Percentiles rank a stretch among this genome's conserved stretches.
These are phyloP conservation scores for Isabelozyma heimii DNA, from an alignment of 805 yeast genomes.

Conservation along the genomic window DNA sequence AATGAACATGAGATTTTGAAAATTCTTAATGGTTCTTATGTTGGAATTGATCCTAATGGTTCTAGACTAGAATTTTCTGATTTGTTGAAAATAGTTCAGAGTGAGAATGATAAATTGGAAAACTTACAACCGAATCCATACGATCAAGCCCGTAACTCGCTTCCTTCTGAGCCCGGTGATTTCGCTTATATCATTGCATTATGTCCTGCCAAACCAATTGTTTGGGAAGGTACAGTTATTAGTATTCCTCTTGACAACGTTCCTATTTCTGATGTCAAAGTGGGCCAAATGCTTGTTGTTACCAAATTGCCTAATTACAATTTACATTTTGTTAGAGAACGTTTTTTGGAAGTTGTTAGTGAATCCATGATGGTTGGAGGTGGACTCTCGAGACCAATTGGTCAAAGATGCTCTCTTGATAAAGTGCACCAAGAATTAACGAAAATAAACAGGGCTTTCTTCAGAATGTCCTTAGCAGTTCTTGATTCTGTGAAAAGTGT, in stretches of 20 bases:
- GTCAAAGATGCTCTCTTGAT: slow-evolving; percentile 67
- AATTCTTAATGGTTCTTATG: slow-evolving; percentile 37
- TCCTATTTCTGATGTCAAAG: slow-evolving; percentile 56
- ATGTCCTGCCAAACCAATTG: slow-evolving; percentile 78
- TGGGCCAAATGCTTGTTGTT: slow-evolving; percentile 65
- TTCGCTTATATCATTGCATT: slow-evolving; percentile 68
- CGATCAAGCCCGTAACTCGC: slow-evolving; percentile 5
- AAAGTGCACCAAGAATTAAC: slow-evolving; percentile 72
- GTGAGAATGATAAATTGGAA: slow-evolving; percentile 7
- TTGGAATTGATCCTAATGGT: slow-evolving; percentile 34
- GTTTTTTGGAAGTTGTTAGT: slow-evolving; percentile 56
- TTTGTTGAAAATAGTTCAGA: slow-evolving; percentile 16
- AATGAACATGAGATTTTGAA: slow-evolving; percentile 37
- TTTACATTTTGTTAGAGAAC: slow-evolving; percentile 53
- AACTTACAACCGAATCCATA: neutral
- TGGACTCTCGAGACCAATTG: slow-evolving; percentile 42
- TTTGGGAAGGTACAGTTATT: slow-evolving; percentile 84
- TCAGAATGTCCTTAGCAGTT: slow-evolving; percentile 62
- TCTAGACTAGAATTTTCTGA: slow-evolving; percentile 24
- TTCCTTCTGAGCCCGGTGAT: slow-evolving; percentile 21
- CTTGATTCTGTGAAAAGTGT: slow-evolving; percentile 57
- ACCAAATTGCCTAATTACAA: slow-evolving; percentile 64
- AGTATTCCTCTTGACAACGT: slow-evolving; percentile 47
- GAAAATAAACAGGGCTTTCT: slow-evolving; percentile 63
- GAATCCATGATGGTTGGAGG: slow-evolving; percentile 46